Evolutionary conservation across 768 basidiomycete species (phyloP).

Genomic region (Boletus sp.): DNA sequence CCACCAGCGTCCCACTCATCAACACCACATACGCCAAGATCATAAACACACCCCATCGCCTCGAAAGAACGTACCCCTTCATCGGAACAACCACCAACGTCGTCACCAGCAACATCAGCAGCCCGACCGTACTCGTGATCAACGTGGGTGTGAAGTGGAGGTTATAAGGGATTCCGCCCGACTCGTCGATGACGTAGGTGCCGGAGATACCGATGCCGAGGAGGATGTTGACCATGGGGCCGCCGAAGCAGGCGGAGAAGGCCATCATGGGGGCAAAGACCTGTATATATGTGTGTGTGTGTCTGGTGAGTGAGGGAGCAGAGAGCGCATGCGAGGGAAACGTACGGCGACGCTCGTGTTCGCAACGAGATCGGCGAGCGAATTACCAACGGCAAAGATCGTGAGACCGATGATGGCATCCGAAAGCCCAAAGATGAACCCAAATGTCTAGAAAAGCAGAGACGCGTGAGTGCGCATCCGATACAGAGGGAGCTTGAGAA

Average conservation of each 20-base stretch:
- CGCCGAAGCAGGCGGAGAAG: slow-evolving; percentile 92
- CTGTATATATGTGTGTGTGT: slow-evolving; percentile 29
- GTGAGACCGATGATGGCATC: slow-evolving; percentile 97
- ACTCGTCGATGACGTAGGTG: slow-evolving; percentile 72
- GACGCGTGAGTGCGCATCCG: not conserved
- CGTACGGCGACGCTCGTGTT: slow-evolving; percentile 91
- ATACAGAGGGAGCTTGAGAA: not conserved
- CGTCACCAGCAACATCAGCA: slow-evolving; percentile 68
- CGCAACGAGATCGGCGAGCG: slow-evolving; percentile 93
- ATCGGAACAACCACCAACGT: slow-evolving; percentile 84
- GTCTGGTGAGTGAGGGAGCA: not conserved
- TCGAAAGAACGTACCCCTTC: slow-evolving; percentile 77
- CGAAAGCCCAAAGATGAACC: slow-evolving; percentile 90
- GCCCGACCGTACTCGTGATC: slow-evolving; percentile 75
- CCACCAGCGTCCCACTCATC: slow-evolving; percentile 76
- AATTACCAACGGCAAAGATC: slow-evolving; percentile 95
- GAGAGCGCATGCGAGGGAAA: slow-evolving; percentile 4
- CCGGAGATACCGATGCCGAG: slow-evolving; percentile 92
- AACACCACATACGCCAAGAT: slow-evolving; percentile 69
- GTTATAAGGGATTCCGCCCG: slow-evolving; percentile 51
- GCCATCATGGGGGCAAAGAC: slow-evolving; percentile 92
- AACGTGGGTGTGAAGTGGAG: slow-evolving; percentile 81
- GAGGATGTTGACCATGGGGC: slow-evolving; percentile 89
- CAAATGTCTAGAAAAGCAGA: slow-evolving; percentile 63
- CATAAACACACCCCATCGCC: slow-evolving; percentile 79